These are phyloP conservation scores for Monoraphidium neglectum DNA, from an alignment of 139 green algal genomes.

Conservation along the genomic window DNA sequence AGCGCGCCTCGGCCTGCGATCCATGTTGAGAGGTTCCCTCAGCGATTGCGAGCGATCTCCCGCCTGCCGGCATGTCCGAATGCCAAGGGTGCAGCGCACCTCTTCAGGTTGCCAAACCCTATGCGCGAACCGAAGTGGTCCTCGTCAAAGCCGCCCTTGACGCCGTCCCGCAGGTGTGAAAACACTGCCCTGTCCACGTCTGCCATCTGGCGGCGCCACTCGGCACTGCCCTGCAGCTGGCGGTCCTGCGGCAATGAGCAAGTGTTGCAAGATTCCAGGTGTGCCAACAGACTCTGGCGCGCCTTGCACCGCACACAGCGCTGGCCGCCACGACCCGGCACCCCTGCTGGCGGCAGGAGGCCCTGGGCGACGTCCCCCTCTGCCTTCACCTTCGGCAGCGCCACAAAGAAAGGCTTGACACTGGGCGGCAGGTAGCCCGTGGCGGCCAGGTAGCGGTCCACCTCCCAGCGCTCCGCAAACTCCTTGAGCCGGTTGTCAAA, in stretches of 20 bases:
- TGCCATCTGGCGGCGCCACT: slow-evolving; percentile 80
- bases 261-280: no score
- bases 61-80: no score
- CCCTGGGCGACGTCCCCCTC: no score
- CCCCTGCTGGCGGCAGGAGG: no score
- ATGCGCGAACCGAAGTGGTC: slow-evolving; percentile 77
- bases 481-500: slow-evolving; percentile 74
- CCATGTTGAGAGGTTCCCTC: no score
- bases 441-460: slow-evolving; percentile 90
- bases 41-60: no score
- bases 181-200: slow-evolving; percentile 72
- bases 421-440: slow-evolving; percentile 84
- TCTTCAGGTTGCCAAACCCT: slow-evolving; percentile 83
- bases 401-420: slow-evolving; percentile 93
- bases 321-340: no score
- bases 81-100: slow-evolving; percentile 43
- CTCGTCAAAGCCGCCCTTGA: slow-evolving; percentile 88
- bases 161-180: slow-evolving; percentile 58
- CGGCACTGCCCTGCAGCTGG: slow-evolving; percentile 56
- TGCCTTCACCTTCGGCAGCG: slow-evolving; percentile 92
- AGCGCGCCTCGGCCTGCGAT: no score
- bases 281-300: no score
- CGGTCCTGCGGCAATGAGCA: slow-evolving; percentile 59
- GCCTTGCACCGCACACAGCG: no score
- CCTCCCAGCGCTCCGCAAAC: slow-evolving; percentile 92